These are phyloP conservation scores for Acacia melanoxylon DNA, from an alignment of 306 rosid species.

Conservation along the genomic window DNA sequence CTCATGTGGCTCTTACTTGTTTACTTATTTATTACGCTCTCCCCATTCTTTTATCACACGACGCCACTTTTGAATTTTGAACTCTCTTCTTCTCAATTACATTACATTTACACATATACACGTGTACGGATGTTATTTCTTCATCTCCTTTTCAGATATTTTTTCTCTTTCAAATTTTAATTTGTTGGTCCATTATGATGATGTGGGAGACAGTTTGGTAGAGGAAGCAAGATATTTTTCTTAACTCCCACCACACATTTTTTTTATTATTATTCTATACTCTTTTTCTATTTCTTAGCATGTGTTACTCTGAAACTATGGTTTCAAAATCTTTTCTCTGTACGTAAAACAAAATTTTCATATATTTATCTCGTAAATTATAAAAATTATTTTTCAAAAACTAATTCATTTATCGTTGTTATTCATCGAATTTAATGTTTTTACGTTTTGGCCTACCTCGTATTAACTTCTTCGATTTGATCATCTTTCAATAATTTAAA, in stretches of 20 bases:
- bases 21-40: conserved; percentile 5
- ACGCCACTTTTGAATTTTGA: background rate
- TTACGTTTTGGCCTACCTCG: too few relatives aligned
- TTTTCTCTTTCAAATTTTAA: background rate
- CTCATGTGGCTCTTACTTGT: conserved; percentile 1
- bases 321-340: too few relatives aligned
- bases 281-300: background rate
- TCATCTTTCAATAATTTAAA: too few relatives aligned
- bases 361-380: too few relatives aligned
- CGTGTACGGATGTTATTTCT: background rate
- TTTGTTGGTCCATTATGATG: background rate
- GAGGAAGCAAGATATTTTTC: background rate
- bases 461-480: too few relatives aligned
- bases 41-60: background rate
- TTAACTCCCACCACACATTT: background rate
- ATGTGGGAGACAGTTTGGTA: background rate
- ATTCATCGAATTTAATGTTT: too few relatives aligned
- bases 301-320: too few relatives aligned
- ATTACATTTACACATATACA: too few relatives aligned
- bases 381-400: too few relatives aligned
- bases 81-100: background rate
- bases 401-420: too few relatives aligned
- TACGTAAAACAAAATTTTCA: too few relatives aligned
- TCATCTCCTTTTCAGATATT: background rate
- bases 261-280: background rate